phyloP scores from a whole-genome alignment of 176 grass and related monocot genomes.

The Triticum turgidum region DNA sequence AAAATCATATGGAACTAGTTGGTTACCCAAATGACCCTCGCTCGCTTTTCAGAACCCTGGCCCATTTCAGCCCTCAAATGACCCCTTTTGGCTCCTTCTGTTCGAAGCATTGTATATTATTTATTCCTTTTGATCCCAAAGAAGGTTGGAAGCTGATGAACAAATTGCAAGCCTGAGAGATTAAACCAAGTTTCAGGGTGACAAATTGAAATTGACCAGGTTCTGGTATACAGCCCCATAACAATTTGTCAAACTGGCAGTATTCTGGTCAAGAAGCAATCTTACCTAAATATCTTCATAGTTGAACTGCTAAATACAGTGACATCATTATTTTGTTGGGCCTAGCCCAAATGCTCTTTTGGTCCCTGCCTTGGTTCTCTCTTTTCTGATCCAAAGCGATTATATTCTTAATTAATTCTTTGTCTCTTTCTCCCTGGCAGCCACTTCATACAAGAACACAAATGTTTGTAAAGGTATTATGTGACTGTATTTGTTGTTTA shows the following conservation, averaged over 20 bases:
- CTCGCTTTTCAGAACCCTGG: not conserved
- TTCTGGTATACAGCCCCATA: not conserved
- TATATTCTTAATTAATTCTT: constrained; percentile 7
- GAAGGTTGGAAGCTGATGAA: not conserved
- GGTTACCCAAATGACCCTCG: not conserved
- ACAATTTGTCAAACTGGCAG: not conserved
- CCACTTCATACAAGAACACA: constrained; percentile 84
- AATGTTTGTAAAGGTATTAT: constrained; percentile 74
- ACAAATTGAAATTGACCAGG: not conserved
- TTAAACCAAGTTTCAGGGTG: not conserved
- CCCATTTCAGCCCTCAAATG: not conserved
- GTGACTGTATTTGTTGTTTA: not conserved
- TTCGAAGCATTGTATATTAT: too few species aligned
- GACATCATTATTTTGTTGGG: too few species aligned
- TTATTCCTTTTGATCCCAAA: too few species aligned
- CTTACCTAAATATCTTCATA: not conserved
- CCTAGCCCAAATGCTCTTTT: too few species aligned
- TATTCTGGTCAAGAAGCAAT: not conserved
- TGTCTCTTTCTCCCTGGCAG: constrained; percentile 47
- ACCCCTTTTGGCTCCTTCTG: too few species aligned
- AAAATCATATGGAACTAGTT: not conserved
- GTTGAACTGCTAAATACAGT: not conserved
- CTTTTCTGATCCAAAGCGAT: too few species aligned
- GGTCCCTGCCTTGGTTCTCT: too few species aligned
- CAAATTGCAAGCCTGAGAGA: too few species aligned